Conservation (phyloP, 2,329 filamentous ascomycete species). For the Fusarium haematococcum region DNA sequence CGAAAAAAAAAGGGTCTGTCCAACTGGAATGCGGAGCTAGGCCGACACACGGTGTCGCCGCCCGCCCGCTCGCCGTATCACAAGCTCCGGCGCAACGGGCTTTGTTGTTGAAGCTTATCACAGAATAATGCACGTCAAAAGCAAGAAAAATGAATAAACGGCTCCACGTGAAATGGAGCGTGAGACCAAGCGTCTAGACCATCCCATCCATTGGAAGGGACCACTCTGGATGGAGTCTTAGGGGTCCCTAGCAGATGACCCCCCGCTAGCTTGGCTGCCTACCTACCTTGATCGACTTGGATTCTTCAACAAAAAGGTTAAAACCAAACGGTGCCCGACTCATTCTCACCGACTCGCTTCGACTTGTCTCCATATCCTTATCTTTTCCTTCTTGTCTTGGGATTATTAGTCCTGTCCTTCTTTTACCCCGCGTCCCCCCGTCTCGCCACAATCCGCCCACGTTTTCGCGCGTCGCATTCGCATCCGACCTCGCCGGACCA, state of each 20-base stretch:
- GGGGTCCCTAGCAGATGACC: conserved; percentile 7
- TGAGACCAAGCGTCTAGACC: no score
- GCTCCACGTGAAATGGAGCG: conserved; percentile 2
- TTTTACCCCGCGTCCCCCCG: not conserved
- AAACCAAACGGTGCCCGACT: not conserved
- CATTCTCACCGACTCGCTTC: conserved; percentile 7
- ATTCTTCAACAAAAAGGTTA: conserved; percentile 1
- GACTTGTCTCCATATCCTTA: not conserved
- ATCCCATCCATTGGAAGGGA: no score
- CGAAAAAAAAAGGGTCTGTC: no score
- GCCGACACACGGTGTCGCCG: not conserved
- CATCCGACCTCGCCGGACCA: not conserved
- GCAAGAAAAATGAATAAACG: not conserved
- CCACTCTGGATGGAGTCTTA: not conserved
- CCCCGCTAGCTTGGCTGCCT: not conserved
- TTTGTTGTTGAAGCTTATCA: not conserved
- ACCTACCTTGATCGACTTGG: not conserved
- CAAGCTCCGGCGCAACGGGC: not conserved
- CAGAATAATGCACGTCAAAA: not conserved
- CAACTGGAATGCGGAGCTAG: not conserved
- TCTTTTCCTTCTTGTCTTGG: not conserved
- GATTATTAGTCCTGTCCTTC: not conserved
- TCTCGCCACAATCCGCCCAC: not conserved
- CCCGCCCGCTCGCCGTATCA: not conserved
- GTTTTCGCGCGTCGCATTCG: not conserved